Percentiles rank a stretch among this genome's conserved stretches.
Conservation (phyloP, 495 filamentous ascomycete genomes). For the Podospora didyma region DNA sequence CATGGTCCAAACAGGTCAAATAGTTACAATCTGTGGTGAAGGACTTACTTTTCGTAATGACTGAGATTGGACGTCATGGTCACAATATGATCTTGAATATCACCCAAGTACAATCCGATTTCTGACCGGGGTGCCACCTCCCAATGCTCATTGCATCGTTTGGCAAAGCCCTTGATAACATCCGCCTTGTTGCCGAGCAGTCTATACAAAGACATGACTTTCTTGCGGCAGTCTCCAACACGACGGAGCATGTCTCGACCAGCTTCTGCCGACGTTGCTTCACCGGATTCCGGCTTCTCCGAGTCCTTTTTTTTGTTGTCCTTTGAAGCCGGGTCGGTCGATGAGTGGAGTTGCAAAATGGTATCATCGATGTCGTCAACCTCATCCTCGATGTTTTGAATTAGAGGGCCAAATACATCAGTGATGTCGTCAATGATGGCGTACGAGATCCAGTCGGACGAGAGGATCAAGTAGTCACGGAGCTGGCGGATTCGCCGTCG, state of each 20-base stretch:
- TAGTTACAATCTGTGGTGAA: neutral
- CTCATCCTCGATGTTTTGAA: conserved; percentile 83
- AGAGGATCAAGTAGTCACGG: conserved; percentile 87
- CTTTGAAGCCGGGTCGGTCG: conserved; percentile 32
- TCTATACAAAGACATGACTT: conserved; percentile 89
- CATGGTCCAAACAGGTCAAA: neutral
- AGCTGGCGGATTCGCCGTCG: conserved; percentile 88
- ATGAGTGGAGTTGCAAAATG: conserved; percentile 71
- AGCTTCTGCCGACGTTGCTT: conserved; percentile 42
- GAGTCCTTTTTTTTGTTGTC: conserved; percentile 34
- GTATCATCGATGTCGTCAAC: conserved; percentile 84
- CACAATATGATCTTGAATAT: conserved; percentile 98
- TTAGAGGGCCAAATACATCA: conserved; percentile 87
- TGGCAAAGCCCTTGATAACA: conserved; percentile 98
- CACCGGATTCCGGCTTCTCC: conserved; percentile 39
- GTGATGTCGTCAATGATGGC: conserved; percentile 98
- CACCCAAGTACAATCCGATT: conserved; percentile 91
- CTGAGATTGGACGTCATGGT: conserved; percentile 94
- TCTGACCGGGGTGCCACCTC: conserved; percentile 91
- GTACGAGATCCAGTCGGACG: conserved; percentile 97
- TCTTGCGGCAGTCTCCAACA: conserved; percentile 91
- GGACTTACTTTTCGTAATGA: conserved; percentile 87
- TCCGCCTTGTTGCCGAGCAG: conserved; percentile 96
- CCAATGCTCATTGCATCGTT: conserved; percentile 97
- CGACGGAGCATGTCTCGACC: conserved; percentile 82